Conservation (phyloP, 1,139 yeast species). For the Debaryomycetaceae sp. region DNA sequence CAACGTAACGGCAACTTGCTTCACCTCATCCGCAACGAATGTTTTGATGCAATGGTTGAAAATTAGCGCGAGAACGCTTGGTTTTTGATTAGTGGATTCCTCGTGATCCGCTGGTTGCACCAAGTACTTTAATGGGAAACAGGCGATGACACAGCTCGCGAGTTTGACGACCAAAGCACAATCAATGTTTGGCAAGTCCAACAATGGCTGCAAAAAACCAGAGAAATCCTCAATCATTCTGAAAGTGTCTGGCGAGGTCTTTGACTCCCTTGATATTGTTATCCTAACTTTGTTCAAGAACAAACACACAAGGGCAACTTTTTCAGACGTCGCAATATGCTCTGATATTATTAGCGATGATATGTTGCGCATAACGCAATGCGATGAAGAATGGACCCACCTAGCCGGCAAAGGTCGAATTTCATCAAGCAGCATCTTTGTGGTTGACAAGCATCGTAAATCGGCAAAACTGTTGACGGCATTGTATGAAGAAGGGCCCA, state of each 20-base stretch:
- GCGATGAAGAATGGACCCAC: slow-evolving; percentile 25
- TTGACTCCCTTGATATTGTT: slow-evolving; percentile 19
- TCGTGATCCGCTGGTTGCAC: too few relatives aligned
- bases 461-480: slow-evolving; percentile 16
- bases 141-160: too few relatives aligned
- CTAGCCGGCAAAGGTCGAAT: slow-evolving; percentile 20
- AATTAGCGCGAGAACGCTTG: slow-evolving; percentile 6
- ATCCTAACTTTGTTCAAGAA: slow-evolving; percentile 18
- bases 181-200: slow-evolving; percentile 9
- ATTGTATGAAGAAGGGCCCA: slow-evolving; percentile 11
- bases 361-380: slow-evolving; percentile 19
- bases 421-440: slow-evolving; percentile 18
- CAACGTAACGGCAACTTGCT: slow-evolving; percentile 13
- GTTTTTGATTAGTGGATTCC: too few relatives aligned
- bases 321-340: slow-evolving; percentile 14
- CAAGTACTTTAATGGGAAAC: too few relatives aligned
- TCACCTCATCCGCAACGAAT: slow-evolving; percentile 9
- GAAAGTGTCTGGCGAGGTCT: slow-evolving; percentile 16
- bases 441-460: slow-evolving; percentile 24
- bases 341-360: slow-evolving; percentile 15
- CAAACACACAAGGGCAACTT: slow-evolving; percentile 13
- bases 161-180: slow-evolving; percentile 11
- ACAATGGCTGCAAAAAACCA: slow-evolving; percentile 12
- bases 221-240: slow-evolving; percentile 25
- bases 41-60: slow-evolving; percentile 6